A percentile compares a stretch with the other conserved stretches of the same genome.
Conservation (phyloP, 148 eudicot genomes). For the Rhododendron griersonianum region DNA sequence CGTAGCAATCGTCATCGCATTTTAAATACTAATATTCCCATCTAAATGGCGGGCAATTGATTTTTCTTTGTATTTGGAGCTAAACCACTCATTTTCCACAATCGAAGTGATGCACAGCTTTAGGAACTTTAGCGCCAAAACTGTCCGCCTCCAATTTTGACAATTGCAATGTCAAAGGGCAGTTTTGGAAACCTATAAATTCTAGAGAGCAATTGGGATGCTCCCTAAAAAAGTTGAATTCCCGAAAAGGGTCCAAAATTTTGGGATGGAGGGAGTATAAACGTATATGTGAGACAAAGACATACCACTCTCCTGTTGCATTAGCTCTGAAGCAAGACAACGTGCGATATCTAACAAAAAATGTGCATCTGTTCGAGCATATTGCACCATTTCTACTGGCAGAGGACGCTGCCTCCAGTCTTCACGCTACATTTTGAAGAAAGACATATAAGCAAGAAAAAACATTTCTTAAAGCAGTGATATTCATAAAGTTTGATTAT, state of each 20-base stretch:
- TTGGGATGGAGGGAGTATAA: background rate
- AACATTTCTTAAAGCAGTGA: background rate
- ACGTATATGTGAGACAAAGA: background rate
- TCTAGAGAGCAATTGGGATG: background rate
- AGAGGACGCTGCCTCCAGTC: conserved; percentile 99
- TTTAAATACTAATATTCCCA: background rate
- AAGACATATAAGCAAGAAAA: background rate
- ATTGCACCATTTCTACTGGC: conserved; percentile 72
- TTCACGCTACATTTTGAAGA: conserved; percentile 52
- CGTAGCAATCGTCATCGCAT: too few species aligned
- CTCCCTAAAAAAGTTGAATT: background rate
- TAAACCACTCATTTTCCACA: background rate
- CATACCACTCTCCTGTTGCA: conserved; percentile 41
- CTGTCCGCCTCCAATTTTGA: background rate
- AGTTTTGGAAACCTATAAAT: background rate
- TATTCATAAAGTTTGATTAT: background rate
- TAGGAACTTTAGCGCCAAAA: background rate
- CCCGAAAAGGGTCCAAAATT: background rate
- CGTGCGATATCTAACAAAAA: conserved; percentile 76
- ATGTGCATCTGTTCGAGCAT: conserved; percentile 90
- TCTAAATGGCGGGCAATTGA: background rate
- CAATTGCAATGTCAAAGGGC: background rate
- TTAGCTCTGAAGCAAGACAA: conserved; percentile 74
- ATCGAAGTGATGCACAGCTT: background rate
- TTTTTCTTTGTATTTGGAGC: background rate